Conservation (phyloP, 495 filamentous ascomycete genomes). For the Neurospora sp. region DNA sequence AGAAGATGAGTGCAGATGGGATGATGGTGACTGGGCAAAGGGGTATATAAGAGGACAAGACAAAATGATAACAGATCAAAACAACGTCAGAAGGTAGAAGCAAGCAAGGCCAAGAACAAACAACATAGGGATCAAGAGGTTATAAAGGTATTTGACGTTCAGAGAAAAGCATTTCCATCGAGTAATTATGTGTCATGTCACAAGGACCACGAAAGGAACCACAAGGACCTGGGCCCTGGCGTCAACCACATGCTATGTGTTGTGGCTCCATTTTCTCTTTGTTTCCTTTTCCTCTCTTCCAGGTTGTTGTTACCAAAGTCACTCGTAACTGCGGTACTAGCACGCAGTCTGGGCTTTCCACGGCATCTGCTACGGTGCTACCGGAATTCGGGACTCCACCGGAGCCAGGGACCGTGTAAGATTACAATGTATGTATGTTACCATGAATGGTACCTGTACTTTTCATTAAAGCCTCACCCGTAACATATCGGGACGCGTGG, state of each 20-base stretch:
- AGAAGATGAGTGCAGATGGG: background rate
- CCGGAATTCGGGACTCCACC: background rate
- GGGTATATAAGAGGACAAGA: background rate
- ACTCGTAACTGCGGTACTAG: background rate
- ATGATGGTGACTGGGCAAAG: background rate
- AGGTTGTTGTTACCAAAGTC: background rate
- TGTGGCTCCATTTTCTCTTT: background rate
- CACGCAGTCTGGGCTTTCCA: background rate
- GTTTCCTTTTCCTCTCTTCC: background rate
- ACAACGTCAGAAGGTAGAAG: background rate
- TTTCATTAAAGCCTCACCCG: background rate
- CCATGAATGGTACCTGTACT: background rate
- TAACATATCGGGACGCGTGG: background rate
- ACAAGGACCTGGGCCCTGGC: background rate
- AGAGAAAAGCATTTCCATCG: constrained; percentile 29
- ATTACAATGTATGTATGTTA: background rate
- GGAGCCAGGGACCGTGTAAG: background rate
- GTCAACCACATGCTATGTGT: background rate
- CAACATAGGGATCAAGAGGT: background rate
- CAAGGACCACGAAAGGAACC: background rate
- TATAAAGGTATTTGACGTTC: background rate
- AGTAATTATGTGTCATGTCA: constrained; percentile 45
- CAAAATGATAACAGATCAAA: background rate
- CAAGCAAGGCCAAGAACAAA: background rate
- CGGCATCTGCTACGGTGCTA: background rate